Conservation (phyloP, 805 yeast genomes). For the Metschnikowia hibisci region DNA sequence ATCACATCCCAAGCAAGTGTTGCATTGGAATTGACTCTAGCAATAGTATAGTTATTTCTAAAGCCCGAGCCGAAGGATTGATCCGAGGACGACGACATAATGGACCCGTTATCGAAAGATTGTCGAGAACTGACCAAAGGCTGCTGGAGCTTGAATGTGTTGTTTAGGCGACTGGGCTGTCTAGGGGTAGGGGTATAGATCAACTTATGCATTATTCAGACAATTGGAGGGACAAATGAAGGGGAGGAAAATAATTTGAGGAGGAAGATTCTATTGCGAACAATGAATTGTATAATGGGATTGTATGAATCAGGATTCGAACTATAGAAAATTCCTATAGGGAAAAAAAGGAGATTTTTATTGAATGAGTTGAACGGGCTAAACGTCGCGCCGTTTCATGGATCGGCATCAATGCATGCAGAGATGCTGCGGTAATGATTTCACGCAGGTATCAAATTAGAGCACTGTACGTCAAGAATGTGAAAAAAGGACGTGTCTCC, state of each 20-base stretch:
- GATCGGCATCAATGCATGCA: conserved; percentile 2
- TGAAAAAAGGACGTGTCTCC: background rate
- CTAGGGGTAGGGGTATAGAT: background rate
- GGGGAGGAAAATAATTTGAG: background rate
- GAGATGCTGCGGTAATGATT: conserved; percentile 5
- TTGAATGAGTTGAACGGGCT: background rate
- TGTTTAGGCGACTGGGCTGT: conserved; percentile 1
- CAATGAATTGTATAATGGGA: background rate
- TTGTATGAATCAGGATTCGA: no score
- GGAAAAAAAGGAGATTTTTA: background rate
- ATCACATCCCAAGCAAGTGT: conserved; percentile 23
- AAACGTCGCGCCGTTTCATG: background rate
- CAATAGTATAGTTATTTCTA: conserved; percentile 22
- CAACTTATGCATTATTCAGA: background rate
- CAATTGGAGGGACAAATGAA: background rate
- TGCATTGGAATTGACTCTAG: conserved; percentile 21
- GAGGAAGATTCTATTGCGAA: background rate
- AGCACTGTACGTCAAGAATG: conserved; percentile 1
- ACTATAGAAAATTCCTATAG: background rate
- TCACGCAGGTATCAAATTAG: background rate
- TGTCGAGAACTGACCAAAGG: background rate
- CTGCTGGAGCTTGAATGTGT: background rate
- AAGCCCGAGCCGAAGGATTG: conserved; percentile 4
- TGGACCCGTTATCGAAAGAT: conserved; percentile 1
- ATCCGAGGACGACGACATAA: background rate